Base-by-base conservation (phyloP, 805 yeast species). In the Lachancea sp. region DNA sequence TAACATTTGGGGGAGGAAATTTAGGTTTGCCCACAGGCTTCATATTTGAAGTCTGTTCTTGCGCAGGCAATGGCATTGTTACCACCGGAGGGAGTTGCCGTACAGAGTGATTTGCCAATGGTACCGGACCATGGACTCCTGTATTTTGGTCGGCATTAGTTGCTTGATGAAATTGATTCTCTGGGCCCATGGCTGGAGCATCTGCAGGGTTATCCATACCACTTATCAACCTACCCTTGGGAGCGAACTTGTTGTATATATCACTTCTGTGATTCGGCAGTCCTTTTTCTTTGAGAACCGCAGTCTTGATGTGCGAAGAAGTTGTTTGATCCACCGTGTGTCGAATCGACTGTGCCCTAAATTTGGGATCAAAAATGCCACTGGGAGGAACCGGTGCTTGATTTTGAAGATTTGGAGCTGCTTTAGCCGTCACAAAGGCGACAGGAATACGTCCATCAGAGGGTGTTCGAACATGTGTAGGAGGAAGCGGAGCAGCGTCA, bases 301-400 rank as follows among this genome's bases (percentile, higher is more conserved):
- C 49, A 3, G 47, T 46, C 16, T 62, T 60, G 7, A 83, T 66
- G 2, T 83, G 88, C 3, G 77, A 74, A 0, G 89, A 82, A 42
- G 74, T 78, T 1, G 72, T 69, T 34, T 81, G 90, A 56, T 83
- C 88, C 11, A 81, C 66, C 0, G 82, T 78, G 40, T 77, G 73
- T 47, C 69, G 72, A 11, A 71, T 73, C 5, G 75, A 75, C 31
- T 74, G 76, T 39, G 72, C 74, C 54, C 77, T 74, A 46, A 70
- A 75, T 38, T 71, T 75, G 0, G 83, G 77, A 35, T 80, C 71
- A 48, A 70, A 77, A n/a, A 71, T 57, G 37, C 68, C 61, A 2
- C 65, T 67, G 3, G 60, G 59, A 3, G 68, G 53, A 9, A 68
- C 54, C 3, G 64, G 52, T 1, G 68, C 60, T 40, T 70, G 70